phyloP scores from a whole-genome alignment of 768 basidiomycete species.

The Coprinopsis marcescibilis region DNA sequence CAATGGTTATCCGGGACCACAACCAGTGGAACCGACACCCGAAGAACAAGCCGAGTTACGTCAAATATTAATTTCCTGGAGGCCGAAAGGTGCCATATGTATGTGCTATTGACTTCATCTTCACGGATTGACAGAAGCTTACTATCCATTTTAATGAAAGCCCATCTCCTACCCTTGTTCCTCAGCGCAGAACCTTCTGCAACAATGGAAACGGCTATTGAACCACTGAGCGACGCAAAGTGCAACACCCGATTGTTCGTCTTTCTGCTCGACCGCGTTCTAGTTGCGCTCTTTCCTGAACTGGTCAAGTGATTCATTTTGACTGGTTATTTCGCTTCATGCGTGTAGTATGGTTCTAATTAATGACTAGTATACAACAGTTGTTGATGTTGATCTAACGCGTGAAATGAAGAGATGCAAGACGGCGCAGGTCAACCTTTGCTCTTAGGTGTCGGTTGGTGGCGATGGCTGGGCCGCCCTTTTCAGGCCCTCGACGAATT shows the following conservation, averaged over 20 bases:
- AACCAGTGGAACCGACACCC: constrained; percentile 65
- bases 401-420: background rate
- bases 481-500: constrained; percentile 3
- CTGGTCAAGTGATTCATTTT: constrained; percentile 28
- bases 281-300: constrained; percentile 78
- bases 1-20: constrained; percentile 76
- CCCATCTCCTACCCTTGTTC: constrained; percentile 41
- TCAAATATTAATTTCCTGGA: constrained; percentile 34
- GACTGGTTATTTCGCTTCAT: background rate
- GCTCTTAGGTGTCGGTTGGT: background rate
- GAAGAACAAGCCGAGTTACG: constrained; percentile 69
- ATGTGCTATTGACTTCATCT: constrained; percentile 12
- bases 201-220: constrained; percentile 50
- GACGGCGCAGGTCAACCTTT: background rate
- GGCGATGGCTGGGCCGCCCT: background rate
- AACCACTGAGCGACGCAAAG: constrained; percentile 50
- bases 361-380: too few relatives aligned
- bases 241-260: constrained; percentile 81
- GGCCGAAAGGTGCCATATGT: constrained; percentile 32
- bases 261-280: constrained; percentile 64
- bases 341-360: too few relatives aligned
- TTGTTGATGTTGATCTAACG: too few relatives aligned
- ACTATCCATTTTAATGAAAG: constrained; percentile 16
- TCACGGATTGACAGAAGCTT: background rate
- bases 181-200: constrained; percentile 47